Evolutionary conservation across 257 asterid genomes (phyloP).

Genomic region (Petunia secreta): DNA sequence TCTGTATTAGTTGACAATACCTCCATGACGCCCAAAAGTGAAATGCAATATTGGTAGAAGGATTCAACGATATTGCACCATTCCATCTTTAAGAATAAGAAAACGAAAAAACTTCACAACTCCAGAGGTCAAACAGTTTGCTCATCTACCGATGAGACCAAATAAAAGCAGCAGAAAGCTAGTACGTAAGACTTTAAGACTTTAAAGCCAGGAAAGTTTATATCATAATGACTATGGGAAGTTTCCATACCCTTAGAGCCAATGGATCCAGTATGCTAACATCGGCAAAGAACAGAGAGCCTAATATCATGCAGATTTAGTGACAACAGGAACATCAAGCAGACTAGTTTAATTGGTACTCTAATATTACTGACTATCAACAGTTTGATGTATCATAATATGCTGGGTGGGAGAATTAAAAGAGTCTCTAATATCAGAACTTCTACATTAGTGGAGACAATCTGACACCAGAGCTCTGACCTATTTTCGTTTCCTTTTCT

Average conservation of each 20-base stretch:
- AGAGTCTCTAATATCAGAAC: not conserved
- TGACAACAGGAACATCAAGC: not conserved
- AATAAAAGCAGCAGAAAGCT: not conserved
- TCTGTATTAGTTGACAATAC: not conserved
- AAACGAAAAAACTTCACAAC: not conserved
- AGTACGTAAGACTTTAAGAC: not conserved
- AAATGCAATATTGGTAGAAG: not conserved
- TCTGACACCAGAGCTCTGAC: too few species aligned
- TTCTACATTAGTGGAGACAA: not conserved
- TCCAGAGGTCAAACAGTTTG: not conserved
- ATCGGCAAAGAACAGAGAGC: not conserved
- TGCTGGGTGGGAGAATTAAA: too few species aligned
- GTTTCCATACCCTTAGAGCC: not conserved
- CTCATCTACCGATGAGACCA: not conserved
- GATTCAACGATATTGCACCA: not conserved
- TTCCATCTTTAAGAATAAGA: not conserved
- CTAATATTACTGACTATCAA: not conserved
- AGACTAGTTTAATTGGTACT: not conserved
- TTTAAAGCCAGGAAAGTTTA: not conserved
- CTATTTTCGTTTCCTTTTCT: too few species aligned
- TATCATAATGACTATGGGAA: not conserved
- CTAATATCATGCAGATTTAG: not conserved
- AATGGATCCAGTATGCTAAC: not conserved
- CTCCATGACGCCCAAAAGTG: not conserved
- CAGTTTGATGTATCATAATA: not conserved